phyloP scores from a whole-genome alignment of 2,329 filamentous ascomycete genomes.

The Elsinoe perseae region DNA sequence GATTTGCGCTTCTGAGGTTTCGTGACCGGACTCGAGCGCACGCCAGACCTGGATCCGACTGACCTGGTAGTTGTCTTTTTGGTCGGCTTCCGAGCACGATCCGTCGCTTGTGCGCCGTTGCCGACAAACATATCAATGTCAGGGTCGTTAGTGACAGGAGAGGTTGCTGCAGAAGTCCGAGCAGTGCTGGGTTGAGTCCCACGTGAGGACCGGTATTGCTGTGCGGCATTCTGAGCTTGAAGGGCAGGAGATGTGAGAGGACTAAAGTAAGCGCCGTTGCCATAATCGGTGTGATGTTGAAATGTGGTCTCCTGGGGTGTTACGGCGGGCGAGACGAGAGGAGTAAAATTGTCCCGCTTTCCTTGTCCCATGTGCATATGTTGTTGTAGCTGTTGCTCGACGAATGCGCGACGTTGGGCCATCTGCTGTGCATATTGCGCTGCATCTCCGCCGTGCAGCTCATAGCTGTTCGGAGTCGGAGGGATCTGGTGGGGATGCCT shows the following conservation, averaged over 20 bases:
- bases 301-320: conserved; percentile 70
- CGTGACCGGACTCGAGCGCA: conserved; percentile 65
- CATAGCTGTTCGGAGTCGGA: conserved; percentile 72
- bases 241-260: conserved; percentile 74
- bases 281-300: conserved; percentile 46
- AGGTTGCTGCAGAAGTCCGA: conserved; percentile 43
- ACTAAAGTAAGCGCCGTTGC: conserved; percentile 70
- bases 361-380: conserved; percentile 58
- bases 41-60: conserved; percentile 36
- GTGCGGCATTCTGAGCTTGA: conserved; percentile 56
- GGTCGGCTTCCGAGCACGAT: conserved; percentile 24
- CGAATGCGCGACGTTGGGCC: conserved; percentile 54
- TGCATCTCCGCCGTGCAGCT: conserved; percentile 55
- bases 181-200: conserved; percentile 47
- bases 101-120: conserved; percentile 24
- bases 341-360: conserved; percentile 62
- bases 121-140: conserved; percentile 40
- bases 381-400: conserved; percentile 54
- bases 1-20: conserved; percentile 53
- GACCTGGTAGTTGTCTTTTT: conserved; percentile 48
- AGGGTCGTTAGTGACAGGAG: conserved; percentile 35
- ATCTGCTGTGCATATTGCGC: conserved; percentile 46
- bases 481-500: conserved; percentile 49
- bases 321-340: conserved; percentile 74
- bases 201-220: conserved; percentile 34